phyloP scores from a whole-genome alignment of 805 yeast species.

The Debaryomyces prosopidis region DNA sequence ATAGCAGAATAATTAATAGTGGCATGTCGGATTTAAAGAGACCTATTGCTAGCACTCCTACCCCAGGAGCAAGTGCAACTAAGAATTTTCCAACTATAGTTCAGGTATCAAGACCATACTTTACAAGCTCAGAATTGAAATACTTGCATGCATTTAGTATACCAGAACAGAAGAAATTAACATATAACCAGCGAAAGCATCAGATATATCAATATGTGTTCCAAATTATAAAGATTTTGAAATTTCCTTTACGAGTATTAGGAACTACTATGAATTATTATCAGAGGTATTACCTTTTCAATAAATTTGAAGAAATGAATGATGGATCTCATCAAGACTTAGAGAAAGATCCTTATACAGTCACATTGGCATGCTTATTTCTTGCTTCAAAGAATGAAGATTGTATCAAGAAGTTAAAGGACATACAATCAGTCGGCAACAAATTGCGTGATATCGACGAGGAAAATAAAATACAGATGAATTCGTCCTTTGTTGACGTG shows the following conservation, averaged over 20 bases:
- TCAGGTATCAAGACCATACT: slow-evolving; percentile 60
- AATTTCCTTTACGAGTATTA: slow-evolving; percentile 69
- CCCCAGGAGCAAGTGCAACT: not conserved
- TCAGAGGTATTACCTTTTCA: slow-evolving; percentile 69
- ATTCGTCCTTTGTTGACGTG: slow-evolving; percentile 39
- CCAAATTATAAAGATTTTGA: slow-evolving; percentile 52
- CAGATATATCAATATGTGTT: slow-evolving; percentile 56
- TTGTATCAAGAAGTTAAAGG: slow-evolving; percentile 72
- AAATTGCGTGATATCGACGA: slow-evolving; percentile 37
- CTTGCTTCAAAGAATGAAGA: slow-evolving; percentile 81
- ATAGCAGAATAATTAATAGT: not conserved
- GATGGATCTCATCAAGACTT: slow-evolving; percentile 31
- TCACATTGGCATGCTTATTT: slow-evolving; percentile 69
- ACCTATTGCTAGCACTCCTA: not conserved
- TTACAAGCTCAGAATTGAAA: slow-evolving; percentile 54
- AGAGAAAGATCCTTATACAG: slow-evolving; percentile 51
- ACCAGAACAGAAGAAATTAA: slow-evolving; percentile 43
- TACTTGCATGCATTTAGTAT: slow-evolving; percentile 54
- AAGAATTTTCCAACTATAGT: slow-evolving; percentile 16
- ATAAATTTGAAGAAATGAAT: slow-evolving; percentile 47
- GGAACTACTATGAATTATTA: slow-evolving; percentile 71
- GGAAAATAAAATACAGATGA: slow-evolving; percentile 21
- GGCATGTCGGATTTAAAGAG: slow-evolving; percentile 2
- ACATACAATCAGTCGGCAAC: slow-evolving; percentile 54
- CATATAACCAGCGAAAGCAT: slow-evolving; percentile 51